phyloP scores from a whole-genome alignment of 1,284 basidiomycete genomes.

The Cryptococcus amylolentus region DNA sequence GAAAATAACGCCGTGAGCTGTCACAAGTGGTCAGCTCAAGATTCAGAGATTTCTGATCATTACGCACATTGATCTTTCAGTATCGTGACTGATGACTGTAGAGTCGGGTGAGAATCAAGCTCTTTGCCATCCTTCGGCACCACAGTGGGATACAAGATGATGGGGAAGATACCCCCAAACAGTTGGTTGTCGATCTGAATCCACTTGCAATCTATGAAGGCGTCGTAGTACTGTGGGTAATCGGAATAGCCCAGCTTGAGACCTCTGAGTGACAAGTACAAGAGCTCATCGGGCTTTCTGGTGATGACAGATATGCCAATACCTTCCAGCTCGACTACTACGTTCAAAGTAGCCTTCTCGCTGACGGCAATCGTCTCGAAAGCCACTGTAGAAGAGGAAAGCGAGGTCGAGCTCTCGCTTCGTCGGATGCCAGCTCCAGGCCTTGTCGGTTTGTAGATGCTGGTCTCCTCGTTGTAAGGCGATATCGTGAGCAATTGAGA shows the following conservation, averaged over 20 bases:
- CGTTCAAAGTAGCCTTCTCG: slow-evolving; percentile 63
- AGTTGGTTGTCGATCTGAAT: slow-evolving; percentile 98
- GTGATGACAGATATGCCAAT: slow-evolving; percentile 93
- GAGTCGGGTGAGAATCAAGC: slow-evolving; percentile 80
- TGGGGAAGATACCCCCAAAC: slow-evolving; percentile 92
- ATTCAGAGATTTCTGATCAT: neutral
- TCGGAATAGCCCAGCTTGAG: slow-evolving; percentile 84
- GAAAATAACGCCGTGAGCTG: slow-evolving; percentile 92
- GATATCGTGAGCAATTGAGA: slow-evolving; percentile 85
- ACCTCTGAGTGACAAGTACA: slow-evolving; percentile 78
- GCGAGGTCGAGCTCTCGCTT: slow-evolving; percentile 30
- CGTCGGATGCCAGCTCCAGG: slow-evolving; percentile 47
- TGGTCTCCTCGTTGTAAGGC: slow-evolving; percentile 79
- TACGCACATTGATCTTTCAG: slow-evolving; percentile 82
- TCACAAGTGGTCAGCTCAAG: neutral
- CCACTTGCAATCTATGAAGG: slow-evolving; percentile 79
- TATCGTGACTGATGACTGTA: slow-evolving; percentile 84
- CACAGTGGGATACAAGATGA: slow-evolving; percentile 92
- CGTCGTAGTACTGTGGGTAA: slow-evolving; percentile 73
- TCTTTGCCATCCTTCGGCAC: slow-evolving; percentile 75
- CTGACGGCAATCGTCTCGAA: slow-evolving; percentile 84
- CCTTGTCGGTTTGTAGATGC: slow-evolving; percentile 80
- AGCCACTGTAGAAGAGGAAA: slow-evolving; percentile 49
- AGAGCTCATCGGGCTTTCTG: slow-evolving; percentile 78
- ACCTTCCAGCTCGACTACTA: slow-evolving; percentile 79